These are phyloP conservation scores for Pterula multifida DNA, from an alignment of 1,284 basidiomycete genomes.

Conservation along the genomic window DNA sequence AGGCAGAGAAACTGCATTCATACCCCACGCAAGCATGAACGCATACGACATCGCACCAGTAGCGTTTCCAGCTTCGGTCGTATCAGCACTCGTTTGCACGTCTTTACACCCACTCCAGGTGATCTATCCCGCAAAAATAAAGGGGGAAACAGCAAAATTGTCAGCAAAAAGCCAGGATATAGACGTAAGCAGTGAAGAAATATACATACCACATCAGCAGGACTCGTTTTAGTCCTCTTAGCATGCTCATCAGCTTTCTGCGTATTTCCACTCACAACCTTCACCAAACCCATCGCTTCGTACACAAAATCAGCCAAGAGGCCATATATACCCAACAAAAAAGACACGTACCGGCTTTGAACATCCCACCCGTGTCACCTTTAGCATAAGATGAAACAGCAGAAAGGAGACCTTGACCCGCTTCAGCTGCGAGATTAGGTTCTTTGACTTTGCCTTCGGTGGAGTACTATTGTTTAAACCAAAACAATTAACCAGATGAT, in stretches of 20 bases:
- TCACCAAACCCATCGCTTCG: conserved; percentile 31
- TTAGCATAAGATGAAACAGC: conserved; percentile 62
- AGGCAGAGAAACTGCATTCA: conserved; percentile 15
- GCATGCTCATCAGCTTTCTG: conserved; percentile 54
- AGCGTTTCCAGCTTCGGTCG: conserved; percentile 67
- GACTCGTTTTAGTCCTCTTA: conserved; percentile 62
- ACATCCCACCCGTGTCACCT: conserved; percentile 67
- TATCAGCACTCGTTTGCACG: conserved; percentile 87
- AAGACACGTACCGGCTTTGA: conserved; percentile 28
- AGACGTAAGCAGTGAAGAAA: background rate
- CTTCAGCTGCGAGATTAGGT: conserved; percentile 71
- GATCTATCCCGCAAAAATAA: conserved; percentile 24
- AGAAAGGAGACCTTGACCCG: conserved; percentile 62
- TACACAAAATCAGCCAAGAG: background rate
- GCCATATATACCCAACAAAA: background rate
- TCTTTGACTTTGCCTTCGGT: conserved; percentile 92
- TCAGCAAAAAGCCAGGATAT: background rate
- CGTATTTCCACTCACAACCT: conserved; percentile 31
- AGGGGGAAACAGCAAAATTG: background rate
- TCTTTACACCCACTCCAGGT: conserved; percentile 90
- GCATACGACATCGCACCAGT: conserved; percentile 87
- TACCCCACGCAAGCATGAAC: conserved; percentile 57
- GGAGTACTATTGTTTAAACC: conserved; percentile 46
- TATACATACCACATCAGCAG: conserved; percentile 50
- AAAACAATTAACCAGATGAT: background rate